Evolutionary conservation across 306 rosid species (phyloP), one percentile per base, ranked within the genome.

Genomic region (Adenanthera pavonina): DNA sequence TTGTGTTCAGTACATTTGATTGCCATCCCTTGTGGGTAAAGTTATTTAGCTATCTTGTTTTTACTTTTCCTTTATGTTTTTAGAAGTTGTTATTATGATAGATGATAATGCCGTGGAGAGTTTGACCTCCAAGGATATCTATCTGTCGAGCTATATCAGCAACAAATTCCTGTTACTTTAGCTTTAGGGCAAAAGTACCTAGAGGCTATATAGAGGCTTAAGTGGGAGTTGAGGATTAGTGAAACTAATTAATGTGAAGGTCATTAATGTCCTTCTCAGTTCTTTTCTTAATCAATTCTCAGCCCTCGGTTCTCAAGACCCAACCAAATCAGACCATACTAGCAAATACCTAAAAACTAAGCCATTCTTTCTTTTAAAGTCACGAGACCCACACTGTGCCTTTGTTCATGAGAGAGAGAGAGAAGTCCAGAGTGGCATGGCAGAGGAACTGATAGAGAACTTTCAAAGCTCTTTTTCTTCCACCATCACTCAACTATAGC

Each of bases 391-490:
- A 17, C 33, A 40, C 48, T 17, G 72, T 41, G 8, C 68, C 19
- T 33, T 61, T 61, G 68, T 33, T 61, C 2, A 61, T 57, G 35
- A 30, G 73, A 7, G 34, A 46, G 56, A 12, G 56, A 25, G 74
- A 46, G 35, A 19, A 13, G 66, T 57, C 64, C 13, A 57, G 43
- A 25, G 74, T 10, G 56, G 57, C 13, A 20, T 70, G 59, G 20
- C 75, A 70, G 75, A 47, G 57, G 84, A 93, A 95, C 98, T 93
- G 98, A 95, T 89, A 90, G 96, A 92, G 92, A 93, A 89, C 96
- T 93, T 93, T 95, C 94, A 95, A 92, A 89, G 90, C 97, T 90
- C 98, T 84, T 87, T 92, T 85, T 92, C 93, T 88, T 87, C 87
- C 78, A 87, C 95, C 95, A 88, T 89, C 87, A 89, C 91, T 95